A percentile compares a stretch with the other conserved stretches of the same genome.
phyloP scores from a whole-genome alignment of 1,284 basidiomycete genomes.

The Moesziomyces sp. region DNA sequence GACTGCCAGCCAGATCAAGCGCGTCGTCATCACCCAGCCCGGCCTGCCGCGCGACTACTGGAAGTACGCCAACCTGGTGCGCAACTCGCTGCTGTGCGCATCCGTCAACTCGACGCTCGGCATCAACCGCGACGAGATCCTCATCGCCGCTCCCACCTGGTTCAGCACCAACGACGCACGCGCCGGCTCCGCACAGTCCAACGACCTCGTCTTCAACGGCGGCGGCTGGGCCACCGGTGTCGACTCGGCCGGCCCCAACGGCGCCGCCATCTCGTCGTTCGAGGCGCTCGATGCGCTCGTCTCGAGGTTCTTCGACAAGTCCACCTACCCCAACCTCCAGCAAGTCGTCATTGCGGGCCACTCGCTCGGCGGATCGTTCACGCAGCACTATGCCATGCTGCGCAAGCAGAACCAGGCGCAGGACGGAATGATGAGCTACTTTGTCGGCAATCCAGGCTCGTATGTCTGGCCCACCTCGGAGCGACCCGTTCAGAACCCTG shows the following conservation, averaged over 20 bases:
- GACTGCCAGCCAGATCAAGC: slow-evolving; percentile 46
- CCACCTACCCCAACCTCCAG: slow-evolving; percentile 54
- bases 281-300: slow-evolving; percentile 55
- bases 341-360: slow-evolving; percentile 61
- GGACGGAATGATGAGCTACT: slow-evolving; percentile 48
- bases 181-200: slow-evolving; percentile 49
- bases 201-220: slow-evolving; percentile 47
- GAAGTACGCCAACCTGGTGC: slow-evolving; percentile 61
- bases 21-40: slow-evolving; percentile 55
- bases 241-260: slow-evolving; percentile 45
- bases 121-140: slow-evolving; percentile 49
- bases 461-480: slow-evolving; percentile 49
- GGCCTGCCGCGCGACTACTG: slow-evolving; percentile 57
- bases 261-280: slow-evolving; percentile 40
- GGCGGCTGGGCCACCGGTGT: slow-evolving; percentile 47
- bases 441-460: slow-evolving; percentile 57
- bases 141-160: slow-evolving; percentile 56
- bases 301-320: slow-evolving; percentile 55
- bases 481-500: slow-evolving; percentile 42
- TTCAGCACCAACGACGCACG: slow-evolving; percentile 41
- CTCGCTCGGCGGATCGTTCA: slow-evolving; percentile 55
- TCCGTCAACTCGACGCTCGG: slow-evolving; percentile 46
- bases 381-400: slow-evolving; percentile 62
- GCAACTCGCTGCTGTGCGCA: slow-evolving; percentile 56
- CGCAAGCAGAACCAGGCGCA: slow-evolving; percentile 40